Evolutionary conservation across 2,329 filamentous ascomycete species (phyloP).

Genomic region (Chrysoporthe cubensis): DNA sequence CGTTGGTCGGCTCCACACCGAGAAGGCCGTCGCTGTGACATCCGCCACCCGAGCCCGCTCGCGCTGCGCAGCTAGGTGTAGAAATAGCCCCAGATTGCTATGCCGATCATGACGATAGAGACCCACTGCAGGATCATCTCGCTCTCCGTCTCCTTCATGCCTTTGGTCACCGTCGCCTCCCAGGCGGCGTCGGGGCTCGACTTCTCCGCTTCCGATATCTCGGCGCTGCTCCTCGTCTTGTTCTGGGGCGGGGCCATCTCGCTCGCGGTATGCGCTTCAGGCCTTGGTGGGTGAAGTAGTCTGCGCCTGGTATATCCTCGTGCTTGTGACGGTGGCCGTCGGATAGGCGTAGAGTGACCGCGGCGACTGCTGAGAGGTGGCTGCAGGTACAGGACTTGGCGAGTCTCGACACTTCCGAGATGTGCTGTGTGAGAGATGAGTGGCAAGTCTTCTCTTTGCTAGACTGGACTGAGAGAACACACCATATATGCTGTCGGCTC

Average conservation of each 20-base stretch:
- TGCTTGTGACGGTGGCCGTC: background rate
- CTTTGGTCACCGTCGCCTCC: constrained; percentile 27
- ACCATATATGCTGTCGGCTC: background rate
- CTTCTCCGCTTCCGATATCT: constrained; percentile 26
- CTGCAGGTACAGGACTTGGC: background rate
- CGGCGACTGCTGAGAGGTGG: background rate
- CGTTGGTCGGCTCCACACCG: background rate
- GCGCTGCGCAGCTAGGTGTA: constrained; percentile 12
- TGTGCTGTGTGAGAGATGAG: background rate
- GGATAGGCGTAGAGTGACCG: background rate
- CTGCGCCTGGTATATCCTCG: background rate
- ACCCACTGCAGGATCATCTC: constrained; percentile 28
- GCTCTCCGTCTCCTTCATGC: constrained; percentile 28
- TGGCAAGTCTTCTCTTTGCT: background rate
- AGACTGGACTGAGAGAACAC: background rate
- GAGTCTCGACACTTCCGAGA: background rate
- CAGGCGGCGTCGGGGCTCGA: constrained; percentile 20
- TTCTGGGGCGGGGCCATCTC: constrained; percentile 7
- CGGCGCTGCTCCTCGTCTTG: constrained; percentile 17
- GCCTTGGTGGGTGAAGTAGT: background rate
- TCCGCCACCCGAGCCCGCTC: background rate
- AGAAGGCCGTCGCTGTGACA: background rate
- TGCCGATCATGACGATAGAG: constrained; percentile 24
- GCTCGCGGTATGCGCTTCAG: background rate
- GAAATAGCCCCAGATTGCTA: constrained; percentile 20